A percentile compares a stretch with the other conserved stretches of the same genome.
Evolutionary conservation across 2,329 filamentous ascomycete species (phyloP).

Genomic region (Phoma sp.): DNA sequence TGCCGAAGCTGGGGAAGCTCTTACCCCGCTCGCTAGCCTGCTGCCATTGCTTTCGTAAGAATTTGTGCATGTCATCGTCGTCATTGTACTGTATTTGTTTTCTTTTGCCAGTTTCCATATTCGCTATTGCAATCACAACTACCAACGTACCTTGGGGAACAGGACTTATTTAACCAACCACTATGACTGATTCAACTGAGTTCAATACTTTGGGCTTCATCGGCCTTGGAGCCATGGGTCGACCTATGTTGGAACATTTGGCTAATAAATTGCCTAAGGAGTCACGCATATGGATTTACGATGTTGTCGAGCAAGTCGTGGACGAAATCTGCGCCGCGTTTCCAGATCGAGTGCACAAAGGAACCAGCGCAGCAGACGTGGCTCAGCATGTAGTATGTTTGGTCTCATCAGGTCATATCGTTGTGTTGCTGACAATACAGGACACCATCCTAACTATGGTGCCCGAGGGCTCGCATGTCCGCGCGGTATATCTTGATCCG

Average conservation of each 20-base stretch:
- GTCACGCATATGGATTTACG: constrained; percentile 58
- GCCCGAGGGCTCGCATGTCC: constrained; percentile 61
- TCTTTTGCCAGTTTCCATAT: too few relatives aligned
- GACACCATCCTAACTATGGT: constrained; percentile 62
- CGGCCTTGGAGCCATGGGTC: constrained; percentile 64
- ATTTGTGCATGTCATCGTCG: not conserved
- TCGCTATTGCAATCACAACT: too few relatives aligned
- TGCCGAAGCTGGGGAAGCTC: constrained; percentile 6
- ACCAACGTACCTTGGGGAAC: too few relatives aligned
- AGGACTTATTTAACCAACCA: too few relatives aligned
- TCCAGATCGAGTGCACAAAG: constrained; percentile 49
- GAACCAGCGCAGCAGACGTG: constrained; percentile 56
- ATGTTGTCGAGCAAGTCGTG: constrained; percentile 55
- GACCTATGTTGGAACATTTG: constrained; percentile 61
- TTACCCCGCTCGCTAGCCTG: constrained; percentile 18
- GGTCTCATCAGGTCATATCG: not conserved
- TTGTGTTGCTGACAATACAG: constrained; percentile 36
- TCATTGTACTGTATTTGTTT: not conserved
- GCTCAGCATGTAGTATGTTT: constrained; percentile 58
- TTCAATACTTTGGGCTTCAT: constrained; percentile 58
- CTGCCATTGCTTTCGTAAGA: not conserved
- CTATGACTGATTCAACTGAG: constrained; percentile 29
- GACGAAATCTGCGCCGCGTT: constrained; percentile 54
- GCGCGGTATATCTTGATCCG: constrained; percentile 59
- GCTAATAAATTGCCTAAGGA: constrained; percentile 55